Percentiles rank a stretch among this genome's conserved stretches.
Evolutionary conservation across 1,284 basidiomycete species (phyloP).

Genomic region (Cystobasidium pallidum): DNA sequence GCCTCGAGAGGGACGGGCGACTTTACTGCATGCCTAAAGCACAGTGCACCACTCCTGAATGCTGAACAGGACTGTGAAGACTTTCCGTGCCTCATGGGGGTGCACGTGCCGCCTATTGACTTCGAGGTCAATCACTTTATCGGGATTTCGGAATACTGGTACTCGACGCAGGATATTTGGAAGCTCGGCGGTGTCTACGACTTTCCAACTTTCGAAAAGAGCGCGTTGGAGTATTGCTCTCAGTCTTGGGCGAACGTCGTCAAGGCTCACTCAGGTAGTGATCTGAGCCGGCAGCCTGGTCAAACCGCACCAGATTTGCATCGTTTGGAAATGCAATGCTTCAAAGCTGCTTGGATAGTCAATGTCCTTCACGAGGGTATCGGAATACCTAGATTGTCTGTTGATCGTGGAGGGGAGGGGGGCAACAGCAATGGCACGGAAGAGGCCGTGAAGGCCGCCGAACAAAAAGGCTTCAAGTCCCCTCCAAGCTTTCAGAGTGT

Average conservation of each 20-base stretch:
- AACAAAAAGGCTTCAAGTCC: conserved; percentile 74
- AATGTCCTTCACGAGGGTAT: conserved; percentile 97
- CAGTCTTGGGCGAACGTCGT: conserved; percentile 78
- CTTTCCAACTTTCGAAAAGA: conserved; percentile 91
- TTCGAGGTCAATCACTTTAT: conserved; percentile 67
- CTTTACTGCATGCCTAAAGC: conserved; percentile 78
- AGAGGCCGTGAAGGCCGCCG: conserved; percentile 71
- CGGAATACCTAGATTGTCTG: conserved; percentile 80
- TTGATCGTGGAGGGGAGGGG: conserved; percentile 73
- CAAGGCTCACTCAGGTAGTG: conserved; percentile 66
- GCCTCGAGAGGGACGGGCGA: conserved; percentile 84
- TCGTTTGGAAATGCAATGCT: conserved; percentile 94
- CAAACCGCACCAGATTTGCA: conserved; percentile 70
- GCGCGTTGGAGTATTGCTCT: conserved; percentile 82
- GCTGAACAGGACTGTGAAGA: conserved; percentile 81
- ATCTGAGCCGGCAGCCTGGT: conserved; percentile 55
- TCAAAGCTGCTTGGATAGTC: conserved; percentile 98
- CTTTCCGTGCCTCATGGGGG: conserved; percentile 92
- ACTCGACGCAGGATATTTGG: conserved; percentile 95
- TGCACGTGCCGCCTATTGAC: conserved; percentile 70
- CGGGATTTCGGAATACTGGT: conserved; percentile 99
- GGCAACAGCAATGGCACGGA: conserved; percentile 62
- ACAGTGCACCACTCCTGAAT: conserved; percentile 78
- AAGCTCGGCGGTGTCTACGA: conserved; percentile 88
- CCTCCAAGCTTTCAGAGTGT: conserved; percentile 83